Evolutionary conservation across 2,329 filamentous ascomycete genomes (phyloP), one percentile per base, ranked within the genome.

Genomic region (Capronia americana): DNA sequence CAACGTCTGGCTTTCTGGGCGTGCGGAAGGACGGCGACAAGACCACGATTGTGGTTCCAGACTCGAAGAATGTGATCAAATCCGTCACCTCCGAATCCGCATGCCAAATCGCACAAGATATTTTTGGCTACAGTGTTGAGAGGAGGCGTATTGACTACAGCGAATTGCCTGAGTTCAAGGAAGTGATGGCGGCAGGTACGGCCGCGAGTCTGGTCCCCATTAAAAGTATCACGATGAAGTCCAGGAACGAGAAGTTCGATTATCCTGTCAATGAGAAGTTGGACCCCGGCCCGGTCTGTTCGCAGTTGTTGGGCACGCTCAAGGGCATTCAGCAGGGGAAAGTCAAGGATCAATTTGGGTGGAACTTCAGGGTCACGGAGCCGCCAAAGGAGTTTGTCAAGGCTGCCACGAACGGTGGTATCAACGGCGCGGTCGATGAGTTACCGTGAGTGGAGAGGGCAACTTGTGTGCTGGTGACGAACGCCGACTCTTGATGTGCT

Each of bases 141-240:
- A 87, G 86, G 75, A 83, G 93, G 62, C 77, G 87, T 53, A 81
- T 87, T 63, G 77, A 81, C 34, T 90, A 90, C 75, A 81, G 85
- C 7, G 89, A 91, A 73, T 79, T 91, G 50, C 72, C 76, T 5
- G 76, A 80, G 17, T 92, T 93, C 76, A 82, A 82, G 53, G 94
- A 98, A 79, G 89, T 99, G 60, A 88, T 97, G 79, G 95, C 94
- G 3, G 93, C 93, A 2, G 94, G 94, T 1, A 98, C 94, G 0
- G 94, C 94, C 0, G 94, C 93, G 0, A 92, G 92, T 0, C 84
- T 99, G 61, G 93, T 98, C 2, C 94, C 94, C 1, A 95, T 97
- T 78, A 90, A 90, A 68, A 95, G 91, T 72, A 96, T 98, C 77
- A 95, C 92, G 2, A 88, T 93, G 74, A 86, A 79, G 57, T 87